Evolutionary conservation across 2,329 filamentous ascomycete genomes (phyloP).

Genomic region (Trichothecium sympodiale): DNA sequence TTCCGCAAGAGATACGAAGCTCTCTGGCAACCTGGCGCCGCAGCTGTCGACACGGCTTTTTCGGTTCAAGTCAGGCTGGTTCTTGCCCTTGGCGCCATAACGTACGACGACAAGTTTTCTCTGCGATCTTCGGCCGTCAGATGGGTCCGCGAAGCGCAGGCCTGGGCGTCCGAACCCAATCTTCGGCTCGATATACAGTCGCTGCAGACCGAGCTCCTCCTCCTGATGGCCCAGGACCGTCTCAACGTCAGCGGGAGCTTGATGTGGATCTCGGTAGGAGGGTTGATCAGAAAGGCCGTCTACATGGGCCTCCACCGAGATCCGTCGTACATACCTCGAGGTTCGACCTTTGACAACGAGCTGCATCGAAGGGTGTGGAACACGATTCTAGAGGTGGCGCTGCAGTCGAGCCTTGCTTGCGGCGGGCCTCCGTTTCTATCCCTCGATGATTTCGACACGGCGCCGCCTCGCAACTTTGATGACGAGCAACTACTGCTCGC

Average conservation of each 20-base stretch:
- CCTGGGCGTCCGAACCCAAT: constrained; percentile 40
- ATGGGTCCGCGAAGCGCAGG: constrained; percentile 48
- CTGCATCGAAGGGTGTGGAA: constrained; percentile 41
- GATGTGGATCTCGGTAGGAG: constrained; percentile 34
- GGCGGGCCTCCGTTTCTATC: constrained; percentile 35
- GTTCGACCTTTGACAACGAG: constrained; percentile 26
- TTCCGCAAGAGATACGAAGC: constrained; percentile 38
- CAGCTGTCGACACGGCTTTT: constrained; percentile 28
- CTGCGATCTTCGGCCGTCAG: constrained; percentile 35
- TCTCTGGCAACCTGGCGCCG: constrained; percentile 27
- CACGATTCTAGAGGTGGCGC: constrained; percentile 34
- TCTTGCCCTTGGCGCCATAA: constrained; percentile 42
- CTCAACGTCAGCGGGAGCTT: constrained; percentile 29
- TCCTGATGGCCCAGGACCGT: constrained; percentile 29
- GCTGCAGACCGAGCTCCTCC: constrained; percentile 36
- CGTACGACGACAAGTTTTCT: constrained; percentile 38
- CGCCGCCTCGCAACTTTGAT: constrained; percentile 35
- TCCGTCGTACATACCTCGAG: constrained; percentile 25
- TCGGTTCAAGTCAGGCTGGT: constrained; percentile 47
- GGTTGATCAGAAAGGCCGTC: constrained; percentile 32
- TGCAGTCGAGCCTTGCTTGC: constrained; percentile 32
- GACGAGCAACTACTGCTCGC: constrained; percentile 31
- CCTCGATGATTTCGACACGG: constrained; percentile 34
- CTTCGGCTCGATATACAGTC: constrained; percentile 35
- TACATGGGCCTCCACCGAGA: constrained; percentile 41